Evolutionary conservation across 169 alveolate species (phyloP), one percentile per base, ranked within the genome.

Genomic region (Cryptosporidium xiaoi): DNA sequence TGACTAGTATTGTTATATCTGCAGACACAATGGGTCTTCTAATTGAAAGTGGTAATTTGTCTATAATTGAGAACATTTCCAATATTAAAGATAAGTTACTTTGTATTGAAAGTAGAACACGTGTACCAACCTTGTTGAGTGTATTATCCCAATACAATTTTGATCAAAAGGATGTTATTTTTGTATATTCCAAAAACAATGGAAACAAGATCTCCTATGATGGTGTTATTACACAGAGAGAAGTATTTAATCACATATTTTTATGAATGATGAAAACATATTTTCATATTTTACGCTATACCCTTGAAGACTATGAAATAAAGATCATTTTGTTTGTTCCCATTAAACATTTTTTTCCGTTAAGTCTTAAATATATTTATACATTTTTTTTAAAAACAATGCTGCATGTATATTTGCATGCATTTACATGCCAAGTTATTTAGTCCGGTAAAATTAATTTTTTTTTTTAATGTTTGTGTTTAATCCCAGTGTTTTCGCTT

Each of bases 191-290:
- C 12, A 1, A 16, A 16, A 66, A 66, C 16, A 4, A 44, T 34
- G 67, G 69, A 31, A 16, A 31, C 34, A 69, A 53, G 51, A 62
- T 77, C 20, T 34, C 64, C 18, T 77, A 77, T 27, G 87, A 77
- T n/a, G 87, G 87, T 46, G 71, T 77, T 31, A 77, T 77, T 31
- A 77, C 87, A 12, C 60, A 13, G 12, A 15, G 33, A 15, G 77
- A 16, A 29, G 29, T 77, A n/a, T 77, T 24, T 40, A 40, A 56
- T 8, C 56, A 69, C 66, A 13, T 69, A 18, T 27, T 69, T 40
- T 34, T 40, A 8, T 40, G 48, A 40, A 40, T 8, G 10, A 8
- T 8, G 10, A 40, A 40, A 6, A 40, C 48, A 40, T 40, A 40
- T 40, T 24, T 24, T 24, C 27, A 40, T 6, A 40, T 40, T 6